Percentiles rank a stretch among this genome's conserved stretches.
Evolutionary conservation across 768 basidiomycete species (phyloP).

Genomic region (Collybiopsis luxurians): DNA sequence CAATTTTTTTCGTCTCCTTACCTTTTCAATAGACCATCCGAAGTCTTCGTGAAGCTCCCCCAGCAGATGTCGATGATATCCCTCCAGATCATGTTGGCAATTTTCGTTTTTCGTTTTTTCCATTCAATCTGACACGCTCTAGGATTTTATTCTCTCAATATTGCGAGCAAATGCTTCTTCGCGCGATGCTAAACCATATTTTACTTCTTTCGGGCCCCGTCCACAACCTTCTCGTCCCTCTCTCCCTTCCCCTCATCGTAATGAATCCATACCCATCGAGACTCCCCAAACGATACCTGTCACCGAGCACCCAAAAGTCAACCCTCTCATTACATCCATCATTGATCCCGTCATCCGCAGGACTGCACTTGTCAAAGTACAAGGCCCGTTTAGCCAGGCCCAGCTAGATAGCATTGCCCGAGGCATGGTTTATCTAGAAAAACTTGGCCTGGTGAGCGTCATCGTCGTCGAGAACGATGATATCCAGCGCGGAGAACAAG

Average conservation of each 20-base stretch:
- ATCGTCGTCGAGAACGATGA: constrained; percentile 92
- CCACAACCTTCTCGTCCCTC: constrained; percentile 21
- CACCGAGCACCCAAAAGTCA: constrained; percentile 35
- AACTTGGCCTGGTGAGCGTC: constrained; percentile 92
- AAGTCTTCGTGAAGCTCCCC: constrained; percentile 28
- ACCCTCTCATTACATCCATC: constrained; percentile 65
- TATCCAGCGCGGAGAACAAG: constrained; percentile 61
- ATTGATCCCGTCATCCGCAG: constrained; percentile 81
- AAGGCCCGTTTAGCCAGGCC: constrained; percentile 90
- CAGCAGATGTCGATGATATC: constrained; percentile 34
- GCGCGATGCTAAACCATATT: constrained; percentile 87
- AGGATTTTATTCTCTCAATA: constrained; percentile 98
- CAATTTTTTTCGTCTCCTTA: constrained; percentile 13
- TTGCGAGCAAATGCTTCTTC: constrained; percentile 89
- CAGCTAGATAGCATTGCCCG: constrained; percentile 93
- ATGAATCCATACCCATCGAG: constrained; percentile 31
- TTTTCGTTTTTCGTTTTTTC: constrained; percentile 1
- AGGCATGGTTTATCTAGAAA: constrained; percentile 93
- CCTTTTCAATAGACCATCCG: constrained; percentile 38
- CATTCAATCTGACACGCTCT: constrained; percentile 10
- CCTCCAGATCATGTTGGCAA: constrained; percentile 50
- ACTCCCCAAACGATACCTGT: constrained; percentile 11
- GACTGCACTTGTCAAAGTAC: constrained; percentile 94
- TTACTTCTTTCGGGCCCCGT: constrained; percentile 84
- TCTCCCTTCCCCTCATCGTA: constrained; percentile 20